Evolutionary conservation across 495 filamentous ascomycete genomes (phyloP).

Genomic region (Penicillium tannophilum): DNA sequence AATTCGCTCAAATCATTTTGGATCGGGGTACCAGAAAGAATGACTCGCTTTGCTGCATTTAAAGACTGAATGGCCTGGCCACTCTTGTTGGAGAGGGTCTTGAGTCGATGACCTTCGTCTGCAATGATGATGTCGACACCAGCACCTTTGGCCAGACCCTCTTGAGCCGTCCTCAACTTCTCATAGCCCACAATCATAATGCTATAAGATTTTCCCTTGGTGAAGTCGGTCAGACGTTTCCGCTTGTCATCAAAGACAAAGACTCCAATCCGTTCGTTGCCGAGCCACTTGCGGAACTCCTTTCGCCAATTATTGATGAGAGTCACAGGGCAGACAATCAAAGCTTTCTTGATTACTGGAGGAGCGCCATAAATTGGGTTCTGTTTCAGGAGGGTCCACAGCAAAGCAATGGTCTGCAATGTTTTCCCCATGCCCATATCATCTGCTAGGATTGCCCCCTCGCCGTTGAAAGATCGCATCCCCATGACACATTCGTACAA

Average conservation of each 20-base stretch:
- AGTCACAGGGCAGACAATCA: conserved; percentile 82
- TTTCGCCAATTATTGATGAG: conserved; percentile 80
- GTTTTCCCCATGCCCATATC: conserved; percentile 87
- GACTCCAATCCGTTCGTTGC: conserved; percentile 74
- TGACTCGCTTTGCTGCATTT: conserved; percentile 66
- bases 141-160: conserved; percentile 62
- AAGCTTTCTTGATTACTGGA: conserved; percentile 72
- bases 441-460: conserved; percentile 78
- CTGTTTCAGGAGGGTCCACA: conserved; percentile 84
- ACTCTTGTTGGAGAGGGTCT: conserved; percentile 81
- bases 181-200: conserved; percentile 87
- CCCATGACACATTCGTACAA: conserved; percentile 88
- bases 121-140: conserved; percentile 79
- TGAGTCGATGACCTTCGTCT: conserved; percentile 80
- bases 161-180: conserved; percentile 69
- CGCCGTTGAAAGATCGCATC: conserved; percentile 67
- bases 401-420: conserved; percentile 72
- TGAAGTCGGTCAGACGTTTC: conserved; percentile 72
- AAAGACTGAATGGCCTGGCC: conserved; percentile 73
- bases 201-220: conserved; percentile 70
- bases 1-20: conserved; percentile 83
- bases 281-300: conserved; percentile 81
- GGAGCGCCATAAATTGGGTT: conserved; percentile 65
- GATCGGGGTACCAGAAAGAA: conserved; percentile 76
- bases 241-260: conserved; percentile 70